Evolutionary conservation across 768 basidiomycete species (phyloP), one percentile per base, ranked within the genome.

Genomic region (Termitomyces sp.): DNA sequence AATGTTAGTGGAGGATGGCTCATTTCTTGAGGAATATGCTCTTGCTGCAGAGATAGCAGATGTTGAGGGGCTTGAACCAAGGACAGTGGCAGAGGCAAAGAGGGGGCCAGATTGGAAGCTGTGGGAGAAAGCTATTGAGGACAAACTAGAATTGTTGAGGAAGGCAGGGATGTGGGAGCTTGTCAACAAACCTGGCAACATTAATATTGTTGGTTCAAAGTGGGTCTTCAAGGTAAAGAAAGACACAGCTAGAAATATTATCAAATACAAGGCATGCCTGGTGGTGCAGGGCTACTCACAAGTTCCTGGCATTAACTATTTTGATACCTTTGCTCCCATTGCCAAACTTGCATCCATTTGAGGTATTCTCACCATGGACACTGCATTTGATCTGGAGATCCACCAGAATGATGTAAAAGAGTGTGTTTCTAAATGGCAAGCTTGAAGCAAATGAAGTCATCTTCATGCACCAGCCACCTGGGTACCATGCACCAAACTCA

Each of bases 391-490:
- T n/a, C 7, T 46, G 20, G 20, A 46, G 20, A 46, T 46, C 6
- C 45, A 46, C 45, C 45, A 46, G 20, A 25, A 25, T 8, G 8
- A 46, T 9, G 9, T 46, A 10, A 46, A 46, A 46, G 8, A 46
- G 59, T 61, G 45, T 9, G 9, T 46, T 46, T 10, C 45, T 46
- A 46, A 46, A 46, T 68, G 52, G 68, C 53, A 65, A 71, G 8
- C 71, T 80, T 14, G 70, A 47, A 29, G 3, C 69, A n/a, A 50
- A 67, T 48, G 70, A 76, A 43, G 38, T 62, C 1, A 77, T 84
- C 48, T 83, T 76, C 69, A 81, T 84, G 79, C 46, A 71, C 12
- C 73, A 76, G 50, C 77, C 79, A 1, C 73, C 71, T 0, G 74
- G 76, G 0, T 76, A 70, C 38, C 50, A 57, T 17, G 43, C 51